Base-by-base conservation (phyloP, 495 filamentous ascomycete species). In the Lasiosphaeria ovina region DNA sequence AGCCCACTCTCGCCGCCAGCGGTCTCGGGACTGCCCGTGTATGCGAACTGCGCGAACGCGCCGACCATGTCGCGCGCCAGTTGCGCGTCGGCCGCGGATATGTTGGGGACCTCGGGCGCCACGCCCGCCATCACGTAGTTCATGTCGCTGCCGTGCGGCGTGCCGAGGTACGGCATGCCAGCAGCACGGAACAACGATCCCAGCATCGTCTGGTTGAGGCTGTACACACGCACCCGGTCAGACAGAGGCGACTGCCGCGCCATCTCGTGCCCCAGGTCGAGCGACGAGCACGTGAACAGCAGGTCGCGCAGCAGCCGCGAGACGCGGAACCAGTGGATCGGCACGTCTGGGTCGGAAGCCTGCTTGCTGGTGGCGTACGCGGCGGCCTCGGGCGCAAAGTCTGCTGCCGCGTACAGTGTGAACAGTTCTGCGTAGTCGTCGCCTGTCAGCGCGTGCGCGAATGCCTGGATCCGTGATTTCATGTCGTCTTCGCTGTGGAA, bases 121-220 rank as follows among this genome's bases (percentile, higher is more conserved):
- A 72, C 35, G 42, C 44, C 44, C 5, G 69, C 71, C 53, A 67
- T 68, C 31, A 72, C 59, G 53, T 74, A 74, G 53, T 72, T 66
- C 24, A 55, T 65, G 52, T 74, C 70, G 12, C 62, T 66, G 0
- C 72, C 72, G 48, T 74, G 72, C 2, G 35, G 33, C 7, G 58
- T 59, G 3, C 68, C 62, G 6, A 72, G 2, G 40, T 69, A 71
- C 2, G 72, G 68, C 70, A 72, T 69, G 0, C 72, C 70, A 1
- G 59, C 62, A 0, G 34, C 57, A 6, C 57, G 51, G n/a, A 68
- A 69, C 0, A 72, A 14, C 0, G 68, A 64, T 0, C 66, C 60
- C 4, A 72, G 34, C 67, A 72, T 71, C 36, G 56, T 72, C 54
- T 71, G 68, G 55, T 74, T 74, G 3, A 74, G 48, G 4, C 35